phyloP scores from a whole-genome alignment of 2,329 filamentous ascomycete species.

The Monilinia polystroma region DNA sequence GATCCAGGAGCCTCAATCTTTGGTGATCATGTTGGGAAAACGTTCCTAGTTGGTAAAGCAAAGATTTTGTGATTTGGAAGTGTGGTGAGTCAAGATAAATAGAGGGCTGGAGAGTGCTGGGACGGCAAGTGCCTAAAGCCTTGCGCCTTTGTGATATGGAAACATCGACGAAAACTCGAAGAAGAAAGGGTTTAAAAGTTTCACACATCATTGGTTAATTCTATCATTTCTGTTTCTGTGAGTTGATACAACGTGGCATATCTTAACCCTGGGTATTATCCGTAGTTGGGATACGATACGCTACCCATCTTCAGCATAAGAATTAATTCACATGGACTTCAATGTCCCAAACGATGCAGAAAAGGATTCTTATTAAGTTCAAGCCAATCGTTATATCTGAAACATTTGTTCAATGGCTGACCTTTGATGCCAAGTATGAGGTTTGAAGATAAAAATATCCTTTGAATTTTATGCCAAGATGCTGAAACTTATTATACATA shows the following conservation, averaged over 20 bases:
- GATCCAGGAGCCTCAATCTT: not conserved
- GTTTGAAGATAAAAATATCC: constrained; percentile 20
- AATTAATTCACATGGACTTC: not conserved
- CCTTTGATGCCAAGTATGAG: constrained; percentile 4
- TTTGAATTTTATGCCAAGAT: constrained; percentile 14
- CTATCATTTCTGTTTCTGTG: not conserved
- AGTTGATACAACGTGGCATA: constrained; percentile 1
- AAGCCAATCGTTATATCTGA: constrained; percentile 2
- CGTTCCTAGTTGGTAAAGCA: not conserved
- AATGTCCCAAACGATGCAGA: not conserved
- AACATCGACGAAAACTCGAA: constrained; percentile 6
- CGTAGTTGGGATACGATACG: constrained; percentile 4
- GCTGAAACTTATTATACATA: constrained; percentile 12
- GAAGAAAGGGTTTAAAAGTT: not conserved
- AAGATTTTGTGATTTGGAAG: not conserved
- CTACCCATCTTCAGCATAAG: not conserved
- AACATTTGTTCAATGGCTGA: constrained; percentile 7
- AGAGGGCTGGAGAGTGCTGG: constrained; percentile 3
- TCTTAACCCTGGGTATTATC: constrained; percentile 6
- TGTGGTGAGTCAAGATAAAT: not conserved
- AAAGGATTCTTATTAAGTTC: not conserved
- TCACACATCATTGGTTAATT: not conserved
- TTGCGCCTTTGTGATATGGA: not conserved
- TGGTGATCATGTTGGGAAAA: not conserved
- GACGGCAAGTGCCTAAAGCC: constrained; percentile 11